Evolutionary conservation across 2,329 filamentous ascomycete genomes (phyloP).

Genomic region (Penicillium sp.): DNA sequence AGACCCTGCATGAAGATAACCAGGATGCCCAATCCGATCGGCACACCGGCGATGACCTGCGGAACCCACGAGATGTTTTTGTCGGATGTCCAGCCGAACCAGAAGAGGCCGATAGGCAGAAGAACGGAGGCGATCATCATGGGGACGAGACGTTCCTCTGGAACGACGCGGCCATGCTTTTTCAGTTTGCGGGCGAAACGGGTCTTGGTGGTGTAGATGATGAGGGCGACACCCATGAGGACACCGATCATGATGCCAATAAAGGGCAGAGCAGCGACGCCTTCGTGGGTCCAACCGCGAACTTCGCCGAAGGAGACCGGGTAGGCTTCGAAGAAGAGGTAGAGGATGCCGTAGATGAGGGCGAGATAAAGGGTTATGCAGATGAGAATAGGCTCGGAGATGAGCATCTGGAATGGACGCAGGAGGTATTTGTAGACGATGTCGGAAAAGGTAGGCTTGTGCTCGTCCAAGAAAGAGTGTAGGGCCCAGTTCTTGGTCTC

Average conservation of each 20-base stretch:
- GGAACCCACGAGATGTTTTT: conserved; percentile 46
- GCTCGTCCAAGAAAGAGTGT: conserved; percentile 47
- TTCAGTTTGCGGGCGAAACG: conserved; percentile 36
- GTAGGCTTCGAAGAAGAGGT: conserved; percentile 43
- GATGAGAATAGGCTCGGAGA: conserved; percentile 49
- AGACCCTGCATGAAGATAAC: conserved; percentile 47
- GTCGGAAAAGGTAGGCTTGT: conserved; percentile 36
- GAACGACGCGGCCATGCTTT: conserved; percentile 33
- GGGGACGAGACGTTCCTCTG: conserved; percentile 47
- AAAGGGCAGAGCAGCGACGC: conserved; percentile 40
- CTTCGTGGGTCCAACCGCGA: conserved; percentile 36
- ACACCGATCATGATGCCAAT: conserved; percentile 37
- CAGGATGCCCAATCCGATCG: conserved; percentile 44
- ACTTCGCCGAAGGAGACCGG: conserved; percentile 40
- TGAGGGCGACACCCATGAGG: conserved; percentile 34
- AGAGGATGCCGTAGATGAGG: conserved; percentile 39
- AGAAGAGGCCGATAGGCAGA: conserved; percentile 49
- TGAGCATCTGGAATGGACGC: conserved; percentile 47
- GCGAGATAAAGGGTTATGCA: conserved; percentile 47
- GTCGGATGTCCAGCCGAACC: conserved; percentile 50
- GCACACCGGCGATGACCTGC: conserved; percentile 45
- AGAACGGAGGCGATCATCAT: conserved; percentile 47
- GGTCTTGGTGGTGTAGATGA: conserved; percentile 42
- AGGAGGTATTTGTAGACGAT: conserved; percentile 47
- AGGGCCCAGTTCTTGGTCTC: conserved; percentile 50